phyloP scores from a whole-genome alignment of 1,284 basidiomycete species.

The Lignosus rhinocerotis region DNA sequence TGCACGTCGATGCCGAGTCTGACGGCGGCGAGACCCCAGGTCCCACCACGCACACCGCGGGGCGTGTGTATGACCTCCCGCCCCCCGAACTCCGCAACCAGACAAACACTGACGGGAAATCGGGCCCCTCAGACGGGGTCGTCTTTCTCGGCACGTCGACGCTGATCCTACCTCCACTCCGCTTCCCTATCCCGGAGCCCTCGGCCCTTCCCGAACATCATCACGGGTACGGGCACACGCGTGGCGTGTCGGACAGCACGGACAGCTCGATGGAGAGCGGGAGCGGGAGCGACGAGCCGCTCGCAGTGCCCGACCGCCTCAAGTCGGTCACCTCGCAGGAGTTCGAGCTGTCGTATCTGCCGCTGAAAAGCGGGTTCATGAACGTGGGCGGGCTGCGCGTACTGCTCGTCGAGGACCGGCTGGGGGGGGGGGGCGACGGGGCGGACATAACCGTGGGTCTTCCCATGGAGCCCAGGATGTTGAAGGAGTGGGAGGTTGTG shows the following conservation, averaged over 20 bases:
- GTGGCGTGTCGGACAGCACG: slow-evolving; percentile 23
- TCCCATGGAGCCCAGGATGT: slow-evolving; percentile 38
- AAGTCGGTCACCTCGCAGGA: slow-evolving; percentile 40
- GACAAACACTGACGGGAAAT: slow-evolving; percentile 25
- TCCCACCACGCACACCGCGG: slow-evolving; percentile 20
- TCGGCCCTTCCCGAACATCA: not conserved
- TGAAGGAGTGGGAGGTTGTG: slow-evolving; percentile 71
- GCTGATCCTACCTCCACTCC: slow-evolving; percentile 40
- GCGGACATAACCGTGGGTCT: slow-evolving; percentile 39
- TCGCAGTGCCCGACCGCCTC: slow-evolving; percentile 22
- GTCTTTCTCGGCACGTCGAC: slow-evolving; percentile 57
- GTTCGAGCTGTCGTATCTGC: slow-evolving; percentile 62
- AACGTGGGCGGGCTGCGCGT: slow-evolving; percentile 65
- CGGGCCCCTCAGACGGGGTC: slow-evolving; percentile 31
- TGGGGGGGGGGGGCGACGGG: slow-evolving; percentile 44
- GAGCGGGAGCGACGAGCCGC: slow-evolving; percentile 35
- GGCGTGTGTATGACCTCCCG: slow-evolving; percentile 33
- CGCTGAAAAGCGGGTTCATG: slow-evolving; percentile 54
- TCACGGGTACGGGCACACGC: slow-evolving; percentile 15
- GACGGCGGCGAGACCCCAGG: slow-evolving; percentile 27
- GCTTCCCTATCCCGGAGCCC: slow-evolving; percentile 16
- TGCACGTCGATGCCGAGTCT: slow-evolving; percentile 30
- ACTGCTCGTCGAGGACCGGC: slow-evolving; percentile 56
- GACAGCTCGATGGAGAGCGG: slow-evolving; percentile 29
- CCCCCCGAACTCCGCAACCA: slow-evolving; percentile 46